Percentiles rank a stretch among this genome's conserved stretches.
phyloP scores from a whole-genome alignment of 2,329 filamentous ascomycete species.

The Colletotrichum aenigma region DNA sequence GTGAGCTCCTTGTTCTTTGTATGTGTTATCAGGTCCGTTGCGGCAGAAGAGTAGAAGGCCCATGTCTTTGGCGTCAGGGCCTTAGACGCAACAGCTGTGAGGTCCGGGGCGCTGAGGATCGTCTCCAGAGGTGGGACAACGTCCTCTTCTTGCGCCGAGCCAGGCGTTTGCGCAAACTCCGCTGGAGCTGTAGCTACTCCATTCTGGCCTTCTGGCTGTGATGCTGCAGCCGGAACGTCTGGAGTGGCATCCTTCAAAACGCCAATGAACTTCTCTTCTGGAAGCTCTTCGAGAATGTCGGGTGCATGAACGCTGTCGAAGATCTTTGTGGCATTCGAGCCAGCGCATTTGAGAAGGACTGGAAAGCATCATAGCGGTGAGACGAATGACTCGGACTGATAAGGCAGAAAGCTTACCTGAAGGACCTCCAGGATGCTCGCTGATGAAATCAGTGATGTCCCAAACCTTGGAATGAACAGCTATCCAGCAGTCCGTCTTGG shows the following conservation, averaged over 20 bases:
- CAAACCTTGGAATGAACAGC: constrained; percentile 72
- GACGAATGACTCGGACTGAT: background rate
- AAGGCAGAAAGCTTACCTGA: constrained; percentile 28
- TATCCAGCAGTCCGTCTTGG: constrained; percentile 63
- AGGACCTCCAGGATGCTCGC: constrained; percentile 40
- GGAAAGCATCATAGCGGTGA: constrained; percentile 29
- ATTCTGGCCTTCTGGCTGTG: constrained; percentile 47
- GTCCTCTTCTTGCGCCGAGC: constrained; percentile 46
- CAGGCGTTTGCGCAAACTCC: constrained; percentile 13
- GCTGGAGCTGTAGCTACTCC: background rate
- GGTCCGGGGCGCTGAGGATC: constrained; percentile 39
- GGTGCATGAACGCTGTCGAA: constrained; percentile 36
- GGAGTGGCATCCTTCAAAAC: constrained; percentile 35
- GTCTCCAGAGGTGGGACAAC: constrained; percentile 38
- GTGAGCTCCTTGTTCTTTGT: constrained; percentile 75
- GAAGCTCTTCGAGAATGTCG: constrained; percentile 30
- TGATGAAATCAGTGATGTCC: constrained; percentile 70
- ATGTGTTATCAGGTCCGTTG: constrained; percentile 81
- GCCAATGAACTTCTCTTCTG: constrained; percentile 28
- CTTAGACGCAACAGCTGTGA: constrained; percentile 35
- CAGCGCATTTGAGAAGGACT: constrained; percentile 48
- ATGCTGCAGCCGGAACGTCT: constrained; percentile 37
- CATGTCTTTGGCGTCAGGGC: constrained; percentile 24
- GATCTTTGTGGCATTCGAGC: constrained; percentile 35
- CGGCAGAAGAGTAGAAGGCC: constrained; percentile 82